phyloP scores from a whole-genome alignment of 2,329 filamentous ascomycete genomes.

The Exophiala aquamarina region DNA sequence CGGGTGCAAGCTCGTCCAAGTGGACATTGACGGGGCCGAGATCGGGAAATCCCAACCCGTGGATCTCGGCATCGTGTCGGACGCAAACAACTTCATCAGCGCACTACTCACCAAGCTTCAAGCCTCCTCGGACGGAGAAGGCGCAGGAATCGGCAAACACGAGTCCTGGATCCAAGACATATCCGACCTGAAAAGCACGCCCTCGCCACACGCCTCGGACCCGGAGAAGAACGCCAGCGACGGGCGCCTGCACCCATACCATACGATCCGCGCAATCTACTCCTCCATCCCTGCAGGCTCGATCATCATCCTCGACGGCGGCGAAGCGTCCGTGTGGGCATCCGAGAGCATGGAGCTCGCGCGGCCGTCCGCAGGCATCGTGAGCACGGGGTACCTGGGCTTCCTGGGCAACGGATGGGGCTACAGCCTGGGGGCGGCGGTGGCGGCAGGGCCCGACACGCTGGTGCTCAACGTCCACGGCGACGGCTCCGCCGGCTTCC shows the following conservation, averaged over 20 bases:
- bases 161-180: slow-evolving; percentile 20
- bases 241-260: slow-evolving; percentile 43
- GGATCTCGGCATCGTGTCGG: slow-evolving; percentile 44
- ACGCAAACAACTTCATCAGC: slow-evolving; percentile 35
- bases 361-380: slow-evolving; percentile 19
- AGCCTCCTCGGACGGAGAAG: slow-evolving; percentile 8
- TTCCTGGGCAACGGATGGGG: slow-evolving; percentile 50
- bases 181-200: slow-evolving; percentile 19
- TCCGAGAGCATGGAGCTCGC: slow-evolving; percentile 31
- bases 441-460: slow-evolving; percentile 38
- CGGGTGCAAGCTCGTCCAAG: slow-evolving; percentile 40
- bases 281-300: slow-evolving; percentile 34
- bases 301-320: slow-evolving; percentile 44
- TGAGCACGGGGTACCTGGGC: slow-evolving; percentile 40
- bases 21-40: slow-evolving; percentile 45
- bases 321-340: slow-evolving; percentile 39
- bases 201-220: slow-evolving; percentile 26
- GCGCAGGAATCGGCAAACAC: slow-evolving; percentile 14
- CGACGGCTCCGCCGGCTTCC: slow-evolving; percentile 47
- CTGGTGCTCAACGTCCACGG: slow-evolving; percentile 47
- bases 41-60: slow-evolving; percentile 43
- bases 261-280: slow-evolving; percentile 41
- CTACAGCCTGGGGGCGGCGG: slow-evolving; percentile 44
- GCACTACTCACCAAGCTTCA: slow-evolving; percentile 28
- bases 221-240: slow-evolving; percentile 27